These are phyloP conservation scores for Bruguiera sexangula DNA, from an alignment of 345 rosid genomes.

Conservation along the genomic window DNA sequence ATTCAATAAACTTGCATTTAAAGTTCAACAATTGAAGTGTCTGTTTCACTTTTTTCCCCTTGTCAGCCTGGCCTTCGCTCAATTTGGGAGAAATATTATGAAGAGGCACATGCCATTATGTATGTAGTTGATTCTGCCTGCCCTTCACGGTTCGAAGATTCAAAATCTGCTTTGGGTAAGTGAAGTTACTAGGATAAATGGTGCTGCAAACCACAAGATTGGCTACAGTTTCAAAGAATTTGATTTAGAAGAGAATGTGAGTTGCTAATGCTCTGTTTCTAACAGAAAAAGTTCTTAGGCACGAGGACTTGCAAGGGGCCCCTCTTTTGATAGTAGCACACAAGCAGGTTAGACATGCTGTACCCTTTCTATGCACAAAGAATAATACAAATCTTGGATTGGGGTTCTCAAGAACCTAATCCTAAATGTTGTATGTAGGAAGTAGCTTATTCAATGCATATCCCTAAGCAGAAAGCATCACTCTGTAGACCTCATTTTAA, in stretches of 20 bases:
- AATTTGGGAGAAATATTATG: conserved; percentile 97
- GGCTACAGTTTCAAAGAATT: neutral
- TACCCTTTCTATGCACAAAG: neutral
- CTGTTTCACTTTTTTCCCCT: conserved; percentile 1
- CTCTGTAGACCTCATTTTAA: conserved; percentile 5
- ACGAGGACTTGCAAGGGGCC: conserved; percentile 91
- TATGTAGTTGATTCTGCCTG: conserved; percentile 84
- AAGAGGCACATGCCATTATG: conserved; percentile 92
- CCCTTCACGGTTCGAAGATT: conserved; percentile 87
- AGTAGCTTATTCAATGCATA: neutral
- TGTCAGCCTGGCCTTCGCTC: conserved; percentile 82
- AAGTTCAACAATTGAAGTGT: conserved; percentile 11
- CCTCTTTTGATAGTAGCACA: conserved; percentile 84
- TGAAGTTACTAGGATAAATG: neutral
- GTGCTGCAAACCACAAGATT: neutral
- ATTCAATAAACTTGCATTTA: neutral
- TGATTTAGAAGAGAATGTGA: neutral
- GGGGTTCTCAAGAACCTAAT: neutral
- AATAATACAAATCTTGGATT: neutral
- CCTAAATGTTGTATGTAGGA: neutral
- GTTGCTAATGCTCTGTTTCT: neutral
- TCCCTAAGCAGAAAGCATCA: neutral
- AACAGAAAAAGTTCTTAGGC: conserved; percentile 85
- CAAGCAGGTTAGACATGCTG: conserved; percentile 59
- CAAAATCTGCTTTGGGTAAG: conserved; percentile 84